These are phyloP conservation scores for Pichia nakasei DNA, from an alignment of 805 yeast genomes.

Conservation along the genomic window DNA sequence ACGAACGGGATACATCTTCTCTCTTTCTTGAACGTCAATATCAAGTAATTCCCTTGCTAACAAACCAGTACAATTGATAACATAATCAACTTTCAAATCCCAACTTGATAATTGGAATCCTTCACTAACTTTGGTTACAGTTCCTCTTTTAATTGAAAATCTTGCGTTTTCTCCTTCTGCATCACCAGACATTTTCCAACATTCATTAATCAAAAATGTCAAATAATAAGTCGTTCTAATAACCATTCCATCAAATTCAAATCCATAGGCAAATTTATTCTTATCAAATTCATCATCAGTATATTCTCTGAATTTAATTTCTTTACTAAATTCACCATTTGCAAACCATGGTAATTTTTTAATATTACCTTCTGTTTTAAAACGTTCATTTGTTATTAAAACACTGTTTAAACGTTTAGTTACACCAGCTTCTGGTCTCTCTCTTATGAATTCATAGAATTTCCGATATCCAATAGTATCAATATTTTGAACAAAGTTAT, in stretches of 20 bases:
- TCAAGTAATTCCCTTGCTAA: slow-evolving; percentile 35
- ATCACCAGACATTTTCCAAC: slow-evolving; percentile 11
- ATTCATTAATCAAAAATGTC: slow-evolving; percentile 26
- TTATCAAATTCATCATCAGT: slow-evolving; percentile 29
- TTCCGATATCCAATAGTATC: slow-evolving; percentile 43
- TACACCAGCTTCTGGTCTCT: slow-evolving; percentile 44
- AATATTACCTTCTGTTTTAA: slow-evolving; percentile 8
- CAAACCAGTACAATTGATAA: slow-evolving; percentile 53
- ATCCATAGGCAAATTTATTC: slow-evolving; percentile 31
- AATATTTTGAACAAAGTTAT: slow-evolving; percentile 22
- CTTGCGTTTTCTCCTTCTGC: slow-evolving; percentile 28
- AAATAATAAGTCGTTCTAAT: slow-evolving; percentile 24
- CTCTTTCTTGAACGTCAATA: slow-evolving; percentile 22
- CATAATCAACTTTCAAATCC: slow-evolving; percentile 35
- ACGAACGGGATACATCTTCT: slow-evolving; percentile 39
- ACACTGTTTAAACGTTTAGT: slow-evolving; percentile 17
- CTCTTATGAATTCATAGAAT: slow-evolving; percentile 36
- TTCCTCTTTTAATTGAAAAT: slow-evolving; percentile 36
- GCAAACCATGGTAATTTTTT: slow-evolving; percentile 40
- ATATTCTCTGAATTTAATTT: slow-evolving; percentile 29
- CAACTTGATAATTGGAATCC: slow-evolving; percentile 33
- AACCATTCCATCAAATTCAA: slow-evolving; percentile 31
- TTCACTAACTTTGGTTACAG: slow-evolving; percentile 37
- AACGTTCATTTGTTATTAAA: slow-evolving; percentile 16
- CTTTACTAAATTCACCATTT: slow-evolving; percentile 12